Evolutionary conservation across 2,329 filamentous ascomycete genomes (phyloP).

Genomic region (Thielaviopsis populi): DNA sequence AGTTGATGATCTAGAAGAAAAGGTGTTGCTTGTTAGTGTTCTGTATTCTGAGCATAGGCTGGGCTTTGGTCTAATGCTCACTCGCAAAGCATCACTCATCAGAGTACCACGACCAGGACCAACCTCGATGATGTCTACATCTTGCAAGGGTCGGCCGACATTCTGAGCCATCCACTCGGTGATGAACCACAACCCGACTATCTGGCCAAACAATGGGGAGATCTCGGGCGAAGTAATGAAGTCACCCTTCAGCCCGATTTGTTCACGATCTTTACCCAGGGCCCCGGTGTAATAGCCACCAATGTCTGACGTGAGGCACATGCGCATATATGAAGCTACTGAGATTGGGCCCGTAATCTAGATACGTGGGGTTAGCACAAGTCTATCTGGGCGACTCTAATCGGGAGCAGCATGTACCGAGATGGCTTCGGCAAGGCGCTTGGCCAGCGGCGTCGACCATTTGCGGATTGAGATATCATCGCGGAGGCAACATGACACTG

Average conservation of each 20-base stretch:
- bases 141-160: slow-evolving; percentile 33
- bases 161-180: slow-evolving; percentile 95
- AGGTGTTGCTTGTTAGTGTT: neutral
- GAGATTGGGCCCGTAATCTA: slow-evolving; percentile 73
- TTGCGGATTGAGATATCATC: slow-evolving; percentile 23
- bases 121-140: slow-evolving; percentile 80
- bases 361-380: neutral
- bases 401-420: slow-evolving; percentile 37
- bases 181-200: slow-evolving; percentile 87
- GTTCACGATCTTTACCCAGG: slow-evolving; percentile 54
- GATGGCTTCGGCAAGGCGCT: slow-evolving; percentile 74
- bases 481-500: neutral
- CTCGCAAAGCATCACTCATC: slow-evolving; percentile 90
- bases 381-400: neutral
- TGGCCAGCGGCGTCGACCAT: slow-evolving; percentile 89
- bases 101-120: slow-evolving; percentile 87
- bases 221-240: slow-evolving; percentile 97
- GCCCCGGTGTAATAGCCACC: slow-evolving; percentile 87
- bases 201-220: slow-evolving; percentile 89
- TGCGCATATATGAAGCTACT: slow-evolving; percentile 91
- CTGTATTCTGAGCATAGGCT: neutral
- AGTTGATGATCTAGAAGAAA: slow-evolving; percentile 55
- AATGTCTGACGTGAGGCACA: slow-evolving; percentile 82
- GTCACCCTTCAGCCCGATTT: slow-evolving; percentile 85
- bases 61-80: slow-evolving; percentile 29